Percentiles rank a stretch among this genome's conserved stretches.
These are phyloP conservation scores for Pistacia vera DNA, from an alignment of 345 rosid genomes.

Conservation along the genomic window DNA sequence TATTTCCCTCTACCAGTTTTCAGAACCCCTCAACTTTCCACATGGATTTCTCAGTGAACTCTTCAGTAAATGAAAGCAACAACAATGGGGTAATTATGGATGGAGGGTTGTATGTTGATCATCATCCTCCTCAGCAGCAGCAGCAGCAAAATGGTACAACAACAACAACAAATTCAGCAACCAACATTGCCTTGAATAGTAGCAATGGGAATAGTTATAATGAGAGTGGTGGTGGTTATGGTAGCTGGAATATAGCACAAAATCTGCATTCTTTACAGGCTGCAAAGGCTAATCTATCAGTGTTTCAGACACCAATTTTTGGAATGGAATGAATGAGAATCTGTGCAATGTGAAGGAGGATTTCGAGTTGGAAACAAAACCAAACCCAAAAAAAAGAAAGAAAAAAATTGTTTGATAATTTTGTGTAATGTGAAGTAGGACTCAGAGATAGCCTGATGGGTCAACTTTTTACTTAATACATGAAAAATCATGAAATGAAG, in stretches of 20 bases:
- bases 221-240: constrained; percentile 39
- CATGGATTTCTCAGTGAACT: constrained; percentile 34
- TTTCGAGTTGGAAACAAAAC: not conserved
- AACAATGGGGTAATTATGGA: constrained; percentile 29
- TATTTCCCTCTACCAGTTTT: constrained; percentile 21
- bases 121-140: constrained; percentile 27
- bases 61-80: constrained; percentile 23
- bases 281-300: constrained; percentile 65
- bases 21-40: constrained; percentile 24
- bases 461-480: constrained; percentile 21
- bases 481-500: constrained; percentile 11
- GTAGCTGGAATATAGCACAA: constrained; percentile 50
- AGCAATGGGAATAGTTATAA: constrained; percentile 25
- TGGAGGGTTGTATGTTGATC: constrained; percentile 31
- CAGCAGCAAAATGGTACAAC: not conserved
- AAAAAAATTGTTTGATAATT: not conserved
- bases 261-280: constrained; percentile 53
- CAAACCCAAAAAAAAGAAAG: too few species aligned
- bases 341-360: constrained; percentile 23
- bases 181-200: constrained; percentile 36
- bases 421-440: not conserved
- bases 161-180: constrained; percentile 28
- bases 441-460: constrained; percentile 25
- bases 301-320: constrained; percentile 86
- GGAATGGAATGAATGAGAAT: constrained; percentile 79